Conservation (phyloP, 2,329 filamentous ascomycete genomes). For the Penicillium thymicola region DNA sequence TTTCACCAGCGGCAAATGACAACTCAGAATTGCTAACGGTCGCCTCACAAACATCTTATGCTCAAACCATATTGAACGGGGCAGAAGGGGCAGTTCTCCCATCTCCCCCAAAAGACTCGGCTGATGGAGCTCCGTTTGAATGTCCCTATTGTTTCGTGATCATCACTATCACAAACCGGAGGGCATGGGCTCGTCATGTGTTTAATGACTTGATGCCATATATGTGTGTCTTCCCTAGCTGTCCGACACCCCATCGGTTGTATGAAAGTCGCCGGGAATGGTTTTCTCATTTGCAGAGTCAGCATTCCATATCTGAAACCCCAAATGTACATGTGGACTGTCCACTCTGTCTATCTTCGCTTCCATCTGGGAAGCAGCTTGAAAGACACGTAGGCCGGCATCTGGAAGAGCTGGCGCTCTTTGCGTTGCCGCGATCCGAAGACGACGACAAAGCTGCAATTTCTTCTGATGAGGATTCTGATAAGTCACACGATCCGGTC, state of each 20-base stretch:
- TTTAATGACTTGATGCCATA: slow-evolving; percentile 42
- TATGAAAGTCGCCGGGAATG: slow-evolving; percentile 21
- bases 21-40: background rate
- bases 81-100: slow-evolving; percentile 20
- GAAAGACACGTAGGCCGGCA: background rate
- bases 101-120: slow-evolving; percentile 23
- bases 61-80: background rate
- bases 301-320: background rate
- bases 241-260: slow-evolving; percentile 18
- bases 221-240: slow-evolving; percentile 31
- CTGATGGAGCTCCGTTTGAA: slow-evolving; percentile 30
- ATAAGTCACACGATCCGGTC: background rate
- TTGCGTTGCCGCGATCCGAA: background rate
- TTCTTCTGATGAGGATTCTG: background rate
- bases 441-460: background rate
- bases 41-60: background rate
- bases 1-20: background rate
- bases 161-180: slow-evolving; percentile 24
- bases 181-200: slow-evolving; percentile 40
- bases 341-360: background rate
- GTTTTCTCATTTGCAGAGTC: background rate
- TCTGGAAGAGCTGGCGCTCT: background rate
- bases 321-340: background rate
- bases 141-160: slow-evolving; percentile 44
- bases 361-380: background rate